phyloP scores from a whole-genome alignment of 306 rosid genomes.

The Vigna radiata region DNA sequence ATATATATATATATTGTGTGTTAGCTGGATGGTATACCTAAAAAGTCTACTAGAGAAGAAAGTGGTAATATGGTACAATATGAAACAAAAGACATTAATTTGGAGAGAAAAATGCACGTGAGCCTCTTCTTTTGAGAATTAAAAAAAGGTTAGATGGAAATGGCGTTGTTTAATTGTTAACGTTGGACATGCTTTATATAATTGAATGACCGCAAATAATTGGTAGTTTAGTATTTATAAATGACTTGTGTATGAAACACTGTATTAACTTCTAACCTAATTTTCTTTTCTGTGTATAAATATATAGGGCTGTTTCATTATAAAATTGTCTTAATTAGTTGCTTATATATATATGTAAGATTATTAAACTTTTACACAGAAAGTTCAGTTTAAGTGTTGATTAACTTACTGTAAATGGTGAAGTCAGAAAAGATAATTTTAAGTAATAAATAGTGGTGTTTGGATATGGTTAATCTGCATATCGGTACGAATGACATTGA shows the following conservation, averaged over 20 bases:
- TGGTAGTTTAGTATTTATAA: constrained; percentile 14
- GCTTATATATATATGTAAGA: too few relatives aligned
- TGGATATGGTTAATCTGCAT: neutral
- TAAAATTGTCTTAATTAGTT: too few relatives aligned
- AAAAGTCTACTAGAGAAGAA: constrained; percentile 17
- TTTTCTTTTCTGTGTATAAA: too few relatives aligned
- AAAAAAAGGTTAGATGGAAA: neutral
- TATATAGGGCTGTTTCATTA: too few relatives aligned
- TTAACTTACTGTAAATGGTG: neutral
- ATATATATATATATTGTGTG: neutral
- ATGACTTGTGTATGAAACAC: neutral
- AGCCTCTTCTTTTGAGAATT: neutral
- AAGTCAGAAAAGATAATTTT: neutral
- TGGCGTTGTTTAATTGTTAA: constrained; percentile 22
- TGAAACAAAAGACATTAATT: constrained; percentile 27
- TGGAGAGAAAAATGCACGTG: constrained; percentile 29
- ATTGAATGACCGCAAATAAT: neutral
- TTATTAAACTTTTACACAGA: neutral
- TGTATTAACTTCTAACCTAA: neutral
- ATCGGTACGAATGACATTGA: neutral
- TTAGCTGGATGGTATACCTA: constrained; percentile 11
- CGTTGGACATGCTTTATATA: constrained; percentile 28
- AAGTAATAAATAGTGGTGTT: neutral
- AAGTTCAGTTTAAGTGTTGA: neutral
- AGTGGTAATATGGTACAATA: constrained; percentile 22